These are phyloP conservation scores for Tuber indicum DNA, from an alignment of 495 filamentous ascomycete species.

Conservation along the genomic window DNA sequence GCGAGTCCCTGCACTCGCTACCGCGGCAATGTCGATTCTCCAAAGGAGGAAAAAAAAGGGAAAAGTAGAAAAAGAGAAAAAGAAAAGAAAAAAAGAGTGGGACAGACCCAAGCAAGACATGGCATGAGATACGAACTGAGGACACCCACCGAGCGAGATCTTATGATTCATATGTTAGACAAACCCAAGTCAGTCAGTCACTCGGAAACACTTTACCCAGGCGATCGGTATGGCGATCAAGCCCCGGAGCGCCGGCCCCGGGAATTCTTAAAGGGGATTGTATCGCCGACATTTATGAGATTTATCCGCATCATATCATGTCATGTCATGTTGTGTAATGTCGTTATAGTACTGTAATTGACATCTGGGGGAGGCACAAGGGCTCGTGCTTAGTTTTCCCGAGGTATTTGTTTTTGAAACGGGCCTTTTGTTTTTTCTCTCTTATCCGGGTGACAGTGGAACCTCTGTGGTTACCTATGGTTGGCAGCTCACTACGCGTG, in stretches of 20 bases:
- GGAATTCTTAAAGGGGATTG: background rate
- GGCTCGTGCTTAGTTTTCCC: background rate
- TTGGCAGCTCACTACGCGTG: background rate
- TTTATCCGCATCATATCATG: background rate
- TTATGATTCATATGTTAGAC: background rate
- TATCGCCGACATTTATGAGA: background rate
- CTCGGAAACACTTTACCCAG: background rate
- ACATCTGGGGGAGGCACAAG: background rate
- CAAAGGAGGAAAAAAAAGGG: background rate
- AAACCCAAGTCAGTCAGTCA: background rate
- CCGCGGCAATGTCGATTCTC: background rate
- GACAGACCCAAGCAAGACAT: background rate
- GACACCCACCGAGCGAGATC: background rate
- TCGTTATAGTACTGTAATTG: background rate
- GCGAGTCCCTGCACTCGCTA: background rate
- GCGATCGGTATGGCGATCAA: background rate
- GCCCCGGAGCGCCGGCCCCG: background rate
- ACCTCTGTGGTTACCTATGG: background rate
- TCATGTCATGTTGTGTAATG: background rate
- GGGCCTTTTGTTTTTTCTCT: background rate
- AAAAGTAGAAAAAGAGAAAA: background rate
- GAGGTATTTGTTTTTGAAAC: slow-evolving; percentile 3
- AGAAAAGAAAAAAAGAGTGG: background rate
- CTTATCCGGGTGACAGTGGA: background rate
- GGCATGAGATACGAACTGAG: background rate